Percentiles rank a stretch among this genome's conserved stretches.
Conservation (phyloP, 2,329 filamentous ascomycete species). For the Whalleya microplaca region DNA sequence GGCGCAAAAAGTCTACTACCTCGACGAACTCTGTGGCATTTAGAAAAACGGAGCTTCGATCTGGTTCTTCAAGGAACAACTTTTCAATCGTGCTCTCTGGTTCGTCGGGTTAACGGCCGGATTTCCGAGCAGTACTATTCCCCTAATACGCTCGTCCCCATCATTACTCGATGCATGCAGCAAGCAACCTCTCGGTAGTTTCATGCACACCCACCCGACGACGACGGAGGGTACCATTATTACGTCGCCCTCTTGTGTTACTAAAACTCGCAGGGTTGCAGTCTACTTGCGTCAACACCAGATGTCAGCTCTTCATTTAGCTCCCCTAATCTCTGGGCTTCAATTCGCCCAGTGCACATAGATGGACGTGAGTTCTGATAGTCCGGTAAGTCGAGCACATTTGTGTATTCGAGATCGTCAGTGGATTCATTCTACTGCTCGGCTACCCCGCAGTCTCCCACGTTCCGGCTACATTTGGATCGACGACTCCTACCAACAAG, state of each 20-base stretch:
- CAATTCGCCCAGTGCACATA: constrained; percentile 14
- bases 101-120: constrained; percentile 20
- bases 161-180: constrained; percentile 1
- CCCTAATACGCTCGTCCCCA: neutral
- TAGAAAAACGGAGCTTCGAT: constrained; percentile 75
- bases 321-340: constrained; percentile 14
- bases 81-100: constrained; percentile 74
- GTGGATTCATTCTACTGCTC: constrained; percentile 13
- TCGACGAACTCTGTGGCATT: constrained; percentile 45
- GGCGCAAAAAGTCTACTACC: constrained; percentile 54
- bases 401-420: constrained; percentile 22
- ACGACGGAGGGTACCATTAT: constrained; percentile 13
- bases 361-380: constrained; percentile 13
- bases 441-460: constrained; percentile 28
- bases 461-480: constrained; percentile 23
- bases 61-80: constrained; percentile 82
- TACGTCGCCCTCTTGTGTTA: constrained; percentile 12
- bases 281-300: constrained; percentile 2
- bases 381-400: constrained; percentile 11
- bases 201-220: constrained; percentile 1
- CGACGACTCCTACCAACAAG: constrained; percentile 24
- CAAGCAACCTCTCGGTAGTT: constrained; percentile 2
- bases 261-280: constrained; percentile 11
- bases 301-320: constrained; percentile 16
- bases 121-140: constrained; percentile 3